Percentiles rank a stretch among this genome's conserved stretches.
Evolutionary conservation across 306 rosid genomes (phyloP).

Genomic region (Lathyrus tuberosus): DNA sequence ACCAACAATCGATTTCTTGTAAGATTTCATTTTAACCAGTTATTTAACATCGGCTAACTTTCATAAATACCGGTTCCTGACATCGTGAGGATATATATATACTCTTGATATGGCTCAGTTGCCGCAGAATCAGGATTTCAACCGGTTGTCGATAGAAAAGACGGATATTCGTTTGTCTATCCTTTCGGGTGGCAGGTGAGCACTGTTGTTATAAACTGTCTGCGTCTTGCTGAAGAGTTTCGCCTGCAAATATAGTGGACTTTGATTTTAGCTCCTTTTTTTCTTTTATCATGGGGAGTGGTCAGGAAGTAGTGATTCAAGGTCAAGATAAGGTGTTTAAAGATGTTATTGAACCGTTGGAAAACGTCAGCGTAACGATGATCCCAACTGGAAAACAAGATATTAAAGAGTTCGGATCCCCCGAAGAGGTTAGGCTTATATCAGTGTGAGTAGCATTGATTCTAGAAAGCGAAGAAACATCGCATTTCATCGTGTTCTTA

Average conservation of each 20-base stretch:
- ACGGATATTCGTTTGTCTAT: slow-evolving; percentile 82
- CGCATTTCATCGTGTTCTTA: slow-evolving; percentile 13
- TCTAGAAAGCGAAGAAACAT: not conserved
- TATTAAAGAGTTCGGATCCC: slow-evolving; percentile 85
- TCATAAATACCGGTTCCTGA: slow-evolving; percentile 52
- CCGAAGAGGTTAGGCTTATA: slow-evolving; percentile 61
- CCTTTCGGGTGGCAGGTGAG: slow-evolving; percentile 99
- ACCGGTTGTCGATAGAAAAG: slow-evolving; percentile 70
- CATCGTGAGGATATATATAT: slow-evolving; percentile 55
- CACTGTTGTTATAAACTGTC: slow-evolving; percentile 27
- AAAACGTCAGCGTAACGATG: slow-evolving; percentile 78
- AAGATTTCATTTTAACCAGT: slow-evolving; percentile 55
- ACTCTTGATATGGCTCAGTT: slow-evolving; percentile 98
- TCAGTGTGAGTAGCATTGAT: slow-evolving; percentile 1
- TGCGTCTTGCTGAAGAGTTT: slow-evolving; percentile 21
- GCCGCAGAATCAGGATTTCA: slow-evolving; percentile 96
- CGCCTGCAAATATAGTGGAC: not conserved
- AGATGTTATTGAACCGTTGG: slow-evolving; percentile 93
- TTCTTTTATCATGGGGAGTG: slow-evolving; percentile 44
- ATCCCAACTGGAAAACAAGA: slow-evolving; percentile 74
- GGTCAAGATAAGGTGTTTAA: slow-evolving; percentile 98
- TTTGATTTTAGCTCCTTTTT: slow-evolving; percentile 31
- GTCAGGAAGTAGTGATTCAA: slow-evolving; percentile 80
- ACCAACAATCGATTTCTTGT: slow-evolving; percentile 73
- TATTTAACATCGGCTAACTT: slow-evolving; percentile 39